Percentiles rank a stretch among this genome's conserved stretches.
These are phyloP conservation scores for Drosera capensis DNA, from an alignment of 148 eudicot species.

Conservation along the genomic window DNA sequence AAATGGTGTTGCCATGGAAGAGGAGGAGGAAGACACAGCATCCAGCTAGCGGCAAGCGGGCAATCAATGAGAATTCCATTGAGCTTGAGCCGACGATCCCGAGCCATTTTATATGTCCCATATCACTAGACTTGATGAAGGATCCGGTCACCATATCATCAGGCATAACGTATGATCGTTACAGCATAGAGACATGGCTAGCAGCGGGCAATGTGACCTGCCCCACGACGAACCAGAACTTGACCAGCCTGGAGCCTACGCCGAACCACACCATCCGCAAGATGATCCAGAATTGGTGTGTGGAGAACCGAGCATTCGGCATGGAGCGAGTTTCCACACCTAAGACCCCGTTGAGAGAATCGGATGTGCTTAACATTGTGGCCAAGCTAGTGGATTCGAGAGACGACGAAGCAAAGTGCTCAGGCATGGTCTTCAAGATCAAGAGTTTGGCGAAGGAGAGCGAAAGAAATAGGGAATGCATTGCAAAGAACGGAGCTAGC, in stretches of 20 bases:
- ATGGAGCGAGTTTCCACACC: slow-evolving; percentile 83
- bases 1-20: slow-evolving; percentile 38
- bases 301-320: slow-evolving; percentile 41
- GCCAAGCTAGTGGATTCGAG: slow-evolving; percentile 12
- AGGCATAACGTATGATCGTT: slow-evolving; percentile 80
- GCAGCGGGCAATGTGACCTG: slow-evolving; percentile 56
- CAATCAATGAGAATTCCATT: neutral
- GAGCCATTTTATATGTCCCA: slow-evolving; percentile 55
- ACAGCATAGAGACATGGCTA: slow-evolving; percentile 72
- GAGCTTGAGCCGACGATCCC: slow-evolving; percentile 36
- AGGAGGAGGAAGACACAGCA: slow-evolving; percentile 14
- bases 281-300: slow-evolving; percentile 94
- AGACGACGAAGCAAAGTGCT: neutral
- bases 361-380: slow-evolving; percentile 26
- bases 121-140: slow-evolving; percentile 78
- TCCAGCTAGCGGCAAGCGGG: slow-evolving; percentile 10
- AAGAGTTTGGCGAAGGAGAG: slow-evolving; percentile 33
- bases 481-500: slow-evolving; percentile 22
- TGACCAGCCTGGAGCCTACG: slow-evolving; percentile 36
- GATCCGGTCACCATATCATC: slow-evolving; percentile 80
- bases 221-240: slow-evolving; percentile 54
- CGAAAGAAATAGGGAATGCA: slow-evolving; percentile 37
- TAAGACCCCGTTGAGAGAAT: slow-evolving; percentile 28
- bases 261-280: slow-evolving; percentile 66
- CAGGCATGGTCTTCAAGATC: slow-evolving; percentile 24